Evolutionary conservation across 768 basidiomycete genomes (phyloP).

Genomic region (Hericium coralloides): DNA sequence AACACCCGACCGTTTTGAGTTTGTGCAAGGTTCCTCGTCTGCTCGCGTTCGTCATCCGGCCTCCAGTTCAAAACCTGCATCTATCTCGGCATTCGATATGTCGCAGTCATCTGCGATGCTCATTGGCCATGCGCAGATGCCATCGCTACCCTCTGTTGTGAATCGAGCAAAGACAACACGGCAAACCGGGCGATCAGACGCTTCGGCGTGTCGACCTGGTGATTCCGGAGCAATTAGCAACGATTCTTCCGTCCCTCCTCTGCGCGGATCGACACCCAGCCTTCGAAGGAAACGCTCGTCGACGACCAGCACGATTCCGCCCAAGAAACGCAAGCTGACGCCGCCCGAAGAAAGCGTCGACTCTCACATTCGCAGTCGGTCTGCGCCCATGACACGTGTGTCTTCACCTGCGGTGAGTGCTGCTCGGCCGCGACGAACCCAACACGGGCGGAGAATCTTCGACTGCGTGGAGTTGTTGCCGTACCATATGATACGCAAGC

Average conservation of each 20-base stretch:
- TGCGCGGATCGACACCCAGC: too few species aligned
- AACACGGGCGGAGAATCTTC: not conserved
- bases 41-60: too few species aligned
- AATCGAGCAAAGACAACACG: too few species aligned
- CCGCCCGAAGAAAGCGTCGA: not conserved
- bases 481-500: not conserved
- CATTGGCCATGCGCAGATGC: too few species aligned
- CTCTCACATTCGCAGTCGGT: not conserved
- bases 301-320: not conserved
- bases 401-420: not conserved
- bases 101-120: too few species aligned
- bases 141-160: too few species aligned
- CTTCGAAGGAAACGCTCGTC: not conserved
- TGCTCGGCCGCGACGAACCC: not conserved
- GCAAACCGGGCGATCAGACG: too few species aligned
- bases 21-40: not conserved
- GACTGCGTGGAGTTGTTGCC: not conserved
- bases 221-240: too few species aligned
- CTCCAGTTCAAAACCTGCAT: too few species aligned
- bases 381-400: not conserved
- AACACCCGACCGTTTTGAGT: not conserved
- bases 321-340: not conserved
- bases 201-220: too few species aligned
- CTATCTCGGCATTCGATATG: too few species aligned
- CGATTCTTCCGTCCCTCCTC: too few species aligned